phyloP scores from a whole-genome alignment of 495 filamentous ascomycete species.

The Apiosordaria backusii region DNA sequence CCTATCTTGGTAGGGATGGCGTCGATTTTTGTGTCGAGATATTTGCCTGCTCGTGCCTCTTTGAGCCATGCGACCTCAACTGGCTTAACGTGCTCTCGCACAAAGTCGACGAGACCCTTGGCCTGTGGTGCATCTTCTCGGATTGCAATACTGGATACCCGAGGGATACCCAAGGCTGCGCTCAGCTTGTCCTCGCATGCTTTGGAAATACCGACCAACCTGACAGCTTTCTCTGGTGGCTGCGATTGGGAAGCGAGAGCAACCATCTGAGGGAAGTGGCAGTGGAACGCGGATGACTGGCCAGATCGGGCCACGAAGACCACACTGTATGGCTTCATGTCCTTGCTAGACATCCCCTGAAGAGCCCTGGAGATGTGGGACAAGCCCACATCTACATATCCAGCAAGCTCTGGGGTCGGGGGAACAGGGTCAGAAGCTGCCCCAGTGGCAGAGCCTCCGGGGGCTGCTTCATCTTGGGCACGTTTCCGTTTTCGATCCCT shows the following conservation, averaged over 20 bases:
- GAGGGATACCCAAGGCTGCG: slow-evolving; percentile 51
- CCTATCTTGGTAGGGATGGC: slow-evolving; percentile 39
- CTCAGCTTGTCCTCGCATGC: slow-evolving; percentile 50
- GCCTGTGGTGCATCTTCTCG: slow-evolving; percentile 45
- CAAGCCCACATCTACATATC: slow-evolving; percentile 56
- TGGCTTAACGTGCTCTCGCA: slow-evolving; percentile 42
- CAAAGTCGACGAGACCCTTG: slow-evolving; percentile 48
- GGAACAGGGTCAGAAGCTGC: slow-evolving; percentile 15
- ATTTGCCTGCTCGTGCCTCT: slow-evolving; percentile 21
- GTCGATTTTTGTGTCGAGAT: slow-evolving; percentile 35
- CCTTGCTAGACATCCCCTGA: slow-evolving; percentile 35
- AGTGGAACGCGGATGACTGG: slow-evolving; percentile 49
- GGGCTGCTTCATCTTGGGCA: slow-evolving; percentile 14
- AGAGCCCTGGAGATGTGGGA: slow-evolving; percentile 54
- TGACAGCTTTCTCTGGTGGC: slow-evolving; percentile 37
- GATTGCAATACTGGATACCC: slow-evolving; percentile 58
- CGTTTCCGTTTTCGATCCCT: not conserved
- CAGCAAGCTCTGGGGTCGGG: slow-evolving; percentile 46
- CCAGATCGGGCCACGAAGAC: slow-evolving; percentile 54
- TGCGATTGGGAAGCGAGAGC: slow-evolving; percentile 47
- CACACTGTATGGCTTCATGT: slow-evolving; percentile 20
- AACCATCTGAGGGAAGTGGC: slow-evolving; percentile 59
- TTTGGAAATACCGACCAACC: slow-evolving; percentile 55
- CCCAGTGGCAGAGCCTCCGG: slow-evolving; percentile 14
- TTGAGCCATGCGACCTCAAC: slow-evolving; percentile 33